Evolutionary conservation across 176 grass and related monocot species (phyloP), one percentile per base, ranked within the genome.

Genomic region (Musa troglodytarum): DNA sequence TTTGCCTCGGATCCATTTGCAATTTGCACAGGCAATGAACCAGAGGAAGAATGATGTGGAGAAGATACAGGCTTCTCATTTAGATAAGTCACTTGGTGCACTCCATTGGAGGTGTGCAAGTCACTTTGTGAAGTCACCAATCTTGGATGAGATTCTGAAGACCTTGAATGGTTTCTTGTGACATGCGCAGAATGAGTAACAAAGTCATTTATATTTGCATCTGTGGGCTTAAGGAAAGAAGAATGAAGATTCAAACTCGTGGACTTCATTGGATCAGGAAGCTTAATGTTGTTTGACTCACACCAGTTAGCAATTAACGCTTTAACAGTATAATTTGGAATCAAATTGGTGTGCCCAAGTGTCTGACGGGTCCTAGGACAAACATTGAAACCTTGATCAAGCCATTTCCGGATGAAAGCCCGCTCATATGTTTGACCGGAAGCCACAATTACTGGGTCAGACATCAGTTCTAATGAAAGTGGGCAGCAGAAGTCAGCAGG

Each of bases 261-360:
- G 73, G 89, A 85, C 81, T 92, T 92, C 64, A 89, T 76, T 62
- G 96, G 96, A 89, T 99, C 91, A 63, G 91, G 96, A 66, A 99
- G 89, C 78, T 65, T 95, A 78, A 99, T 99, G 70, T 92, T 86
- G 85, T 99, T 89, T 1, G 91, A 95, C 58, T 99, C 96, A 53
- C 96, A 94, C 96, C 96, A 99, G 82, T 99, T 99, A 21, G 96
- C 88, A 88, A 99, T 99, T 81, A 99, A 83, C 51, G 91, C 90
- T 83, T 99, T 99, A 62, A 99, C 96, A 20, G 96, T 99, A 78
- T 99, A 99, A 71, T 99, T 99, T 49, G 96, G 96, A 86, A 99
- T 99, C 86, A 99, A 88, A 66, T 93, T 99, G 56, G 96, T 88
- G 76, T 99, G 96, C 8, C 78, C 87, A 79, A 99, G 96, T 76